A percentile compares a stretch with the other conserved stretches of the same genome.
These are phyloP conservation scores for Debaryomyces nepalensis DNA, from an alignment of 1,139 yeast species.

Conservation along the genomic window DNA sequence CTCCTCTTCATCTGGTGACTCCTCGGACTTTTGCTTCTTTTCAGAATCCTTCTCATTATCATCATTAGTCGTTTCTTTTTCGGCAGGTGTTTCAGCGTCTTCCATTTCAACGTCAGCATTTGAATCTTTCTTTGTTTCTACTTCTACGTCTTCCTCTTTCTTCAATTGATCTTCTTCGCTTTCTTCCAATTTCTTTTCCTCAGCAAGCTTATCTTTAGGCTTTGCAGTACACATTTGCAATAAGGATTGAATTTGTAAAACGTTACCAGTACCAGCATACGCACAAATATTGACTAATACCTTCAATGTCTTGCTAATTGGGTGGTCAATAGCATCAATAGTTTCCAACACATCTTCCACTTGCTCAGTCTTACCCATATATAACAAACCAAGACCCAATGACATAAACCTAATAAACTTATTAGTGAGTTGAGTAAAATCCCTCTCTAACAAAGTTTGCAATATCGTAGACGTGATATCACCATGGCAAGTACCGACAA, in stretches of 20 bases:
- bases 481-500: constrained; percentile 95
- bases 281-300: constrained; percentile 93
- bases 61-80: constrained; percentile 19
- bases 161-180: constrained; percentile 42
- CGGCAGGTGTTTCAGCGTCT: constrained; percentile 42
- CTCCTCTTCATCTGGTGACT: constrained; percentile 31
- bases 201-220: constrained; percentile 40
- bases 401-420: constrained; percentile 92
- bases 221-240: constrained; percentile 84
- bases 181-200: constrained; percentile 41
- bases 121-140: constrained; percentile 15
- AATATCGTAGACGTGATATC: constrained; percentile 89
- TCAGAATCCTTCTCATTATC: constrained; percentile 28
- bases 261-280: constrained; percentile 98
- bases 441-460: constrained; percentile 88
- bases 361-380: constrained; percentile 93
- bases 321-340: constrained; percentile 93
- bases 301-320: constrained; percentile 86
- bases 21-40: constrained; percentile 25
- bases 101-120: constrained; percentile 30
- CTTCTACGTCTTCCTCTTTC: constrained; percentile 23
- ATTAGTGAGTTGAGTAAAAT: constrained; percentile 72
- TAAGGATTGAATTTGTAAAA: constrained; percentile 88
- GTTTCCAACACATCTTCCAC: constrained; percentile 96
- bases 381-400: constrained; percentile 87